Conservation (phyloP, 2,329 filamentous ascomycete genomes). For the Neocatenulostroma microsporum region DNA sequence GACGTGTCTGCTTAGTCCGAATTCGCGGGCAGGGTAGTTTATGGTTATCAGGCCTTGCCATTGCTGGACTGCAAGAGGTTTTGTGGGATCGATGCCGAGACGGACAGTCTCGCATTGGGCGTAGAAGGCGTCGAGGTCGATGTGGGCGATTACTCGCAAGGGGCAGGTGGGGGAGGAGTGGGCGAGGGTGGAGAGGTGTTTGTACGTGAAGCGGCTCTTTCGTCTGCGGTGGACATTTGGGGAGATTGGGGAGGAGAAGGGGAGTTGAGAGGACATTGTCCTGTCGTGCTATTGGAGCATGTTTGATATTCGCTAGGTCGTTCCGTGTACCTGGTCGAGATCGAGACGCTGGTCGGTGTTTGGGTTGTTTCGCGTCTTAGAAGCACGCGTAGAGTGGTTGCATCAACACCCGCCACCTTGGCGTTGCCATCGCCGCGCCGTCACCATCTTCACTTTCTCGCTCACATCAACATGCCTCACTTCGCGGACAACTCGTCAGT, state of each 20-base stretch:
- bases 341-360: not conserved
- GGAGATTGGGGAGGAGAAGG: constrained; percentile 19
- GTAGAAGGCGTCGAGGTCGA: constrained; percentile 97
- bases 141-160: constrained; percentile 77
- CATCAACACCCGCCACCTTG: too few relatives aligned
- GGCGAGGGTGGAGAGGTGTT: constrained; percentile 69
- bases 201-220: constrained; percentile 73
- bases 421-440: not conserved
- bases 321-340: not conserved
- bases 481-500: not conserved
- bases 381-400: not conserved
- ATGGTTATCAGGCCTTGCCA: constrained; percentile 93
- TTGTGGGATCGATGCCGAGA: constrained; percentile 62
- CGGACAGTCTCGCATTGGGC: constrained; percentile 88
- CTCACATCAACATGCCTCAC: constrained; percentile 1
- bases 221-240: constrained; percentile 22
- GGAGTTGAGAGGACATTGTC: constrained; percentile 10
- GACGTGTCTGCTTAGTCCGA: constrained; percentile 71
- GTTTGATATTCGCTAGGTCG: not conserved
- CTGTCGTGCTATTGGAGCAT: not conserved
- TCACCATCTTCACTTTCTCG: not conserved
- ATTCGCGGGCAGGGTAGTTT: constrained; percentile 83
- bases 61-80: constrained; percentile 87
- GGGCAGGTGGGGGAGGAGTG: constrained; percentile 65
- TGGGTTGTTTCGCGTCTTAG: too few relatives aligned